Evolutionary conservation across 2,329 filamentous ascomycete species (phyloP).

Genomic region (Dactylonectria macrodidyma): DNA sequence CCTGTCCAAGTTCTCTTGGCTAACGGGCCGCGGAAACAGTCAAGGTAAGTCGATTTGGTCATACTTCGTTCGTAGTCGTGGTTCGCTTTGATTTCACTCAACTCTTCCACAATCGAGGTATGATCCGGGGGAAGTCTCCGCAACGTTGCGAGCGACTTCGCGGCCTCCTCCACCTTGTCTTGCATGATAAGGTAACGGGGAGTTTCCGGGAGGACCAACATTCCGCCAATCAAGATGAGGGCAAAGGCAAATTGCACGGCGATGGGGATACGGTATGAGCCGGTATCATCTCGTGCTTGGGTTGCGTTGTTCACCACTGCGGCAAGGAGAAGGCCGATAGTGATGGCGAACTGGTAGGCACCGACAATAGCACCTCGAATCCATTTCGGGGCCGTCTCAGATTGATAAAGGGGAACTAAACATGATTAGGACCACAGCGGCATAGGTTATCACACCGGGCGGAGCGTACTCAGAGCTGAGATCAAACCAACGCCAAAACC

Average conservation of each 20-base stretch:
- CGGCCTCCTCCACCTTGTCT: conserved; percentile 50
- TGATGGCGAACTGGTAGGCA: conserved; percentile 79
- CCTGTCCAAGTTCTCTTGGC: conserved; percentile 75
- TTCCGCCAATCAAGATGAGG: conserved; percentile 73
- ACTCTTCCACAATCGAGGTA: conserved; percentile 70
- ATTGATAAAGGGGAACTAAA: conserved; percentile 79
- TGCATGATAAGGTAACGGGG: conserved; percentile 78
- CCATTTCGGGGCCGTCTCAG: conserved; percentile 80
- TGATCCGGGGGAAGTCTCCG: conserved; percentile 72
- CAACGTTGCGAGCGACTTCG: conserved; percentile 66
- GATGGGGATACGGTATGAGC: conserved; percentile 75
- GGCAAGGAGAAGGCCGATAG: conserved; percentile 77
- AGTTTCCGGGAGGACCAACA: conserved; percentile 79
- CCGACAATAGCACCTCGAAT: conserved; percentile 81
- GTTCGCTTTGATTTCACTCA: conserved; percentile 74
- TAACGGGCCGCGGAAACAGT: conserved; percentile 67
- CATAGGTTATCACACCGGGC: not conserved
- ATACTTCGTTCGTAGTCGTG: conserved; percentile 74
- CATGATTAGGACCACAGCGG: not conserved
- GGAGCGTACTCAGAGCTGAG: conserved; percentile 71
- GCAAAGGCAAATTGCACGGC: conserved; percentile 77
- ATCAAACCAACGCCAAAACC: conserved; percentile 82
- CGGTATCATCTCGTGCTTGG: conserved; percentile 65
- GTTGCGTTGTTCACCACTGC: conserved; percentile 77
- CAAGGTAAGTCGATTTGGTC: conserved; percentile 62